Base-by-base conservation (phyloP, 2,329 filamentous ascomycete species). In the Cytospora piceae region DNA sequence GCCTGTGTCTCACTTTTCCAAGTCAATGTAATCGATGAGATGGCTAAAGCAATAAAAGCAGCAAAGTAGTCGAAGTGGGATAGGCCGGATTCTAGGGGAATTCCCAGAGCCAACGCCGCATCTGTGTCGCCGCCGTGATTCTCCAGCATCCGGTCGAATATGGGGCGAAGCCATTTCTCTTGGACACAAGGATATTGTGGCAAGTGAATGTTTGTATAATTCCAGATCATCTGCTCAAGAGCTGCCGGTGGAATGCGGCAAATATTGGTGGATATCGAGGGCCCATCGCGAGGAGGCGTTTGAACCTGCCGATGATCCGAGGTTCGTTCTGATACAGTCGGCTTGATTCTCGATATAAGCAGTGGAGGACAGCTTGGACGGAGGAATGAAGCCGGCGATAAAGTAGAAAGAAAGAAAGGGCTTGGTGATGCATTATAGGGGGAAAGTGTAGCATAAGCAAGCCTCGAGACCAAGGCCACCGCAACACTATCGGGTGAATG, bases 1-100 rank as follows among this genome's bases (percentile, higher is more conserved):
- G 61, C 61, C 22, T 64, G 61, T 1, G 56, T 39, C 42, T 64
- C 61, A n/a, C 59, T 59, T 32, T 64, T 64, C 61, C 61, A 64
- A 11, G 61, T 64, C 46, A 64, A 29, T 11, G 61, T 64, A 24
- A 64, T 58, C 20, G 61, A 64, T 20, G 61, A 64, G 17, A 64
- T 64, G 12, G 61, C 61, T 1, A 64, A 37, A 14, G 55, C 24
- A 5, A 64, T 24, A 17, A 64, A 64, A 17, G 55, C 61, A 37
- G 29, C 61, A 15, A 64, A 64, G 54, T 59, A 64, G 49, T 64
- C 61, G 42, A 64, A 64, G 15, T 64, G 61, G 17, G 54, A 31
- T n/a, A 64, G 14, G 14, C 61, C 61, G 17, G 54, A 64, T 32
- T 64, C 61, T 5, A 42, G 61, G 17, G 61, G 42, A 4, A 64